Evolutionary conservation across 306 rosid species (phyloP), one percentile per base, ranked within the genome.

Genomic region (Cucurbita maxima): DNA sequence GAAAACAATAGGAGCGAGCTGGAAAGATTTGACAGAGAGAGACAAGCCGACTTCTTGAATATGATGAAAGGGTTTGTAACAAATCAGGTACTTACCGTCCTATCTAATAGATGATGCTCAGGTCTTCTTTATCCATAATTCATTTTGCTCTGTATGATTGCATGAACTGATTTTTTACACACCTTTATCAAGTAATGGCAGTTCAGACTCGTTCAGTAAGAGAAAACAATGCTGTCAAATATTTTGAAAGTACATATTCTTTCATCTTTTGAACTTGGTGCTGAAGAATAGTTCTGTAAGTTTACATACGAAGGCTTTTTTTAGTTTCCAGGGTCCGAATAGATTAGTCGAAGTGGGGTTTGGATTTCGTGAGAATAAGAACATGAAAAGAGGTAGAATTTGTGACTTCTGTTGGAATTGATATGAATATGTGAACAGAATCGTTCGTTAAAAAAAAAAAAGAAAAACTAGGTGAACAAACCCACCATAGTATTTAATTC

Each of bases 61-160:
- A 95, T 95, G 99, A 82, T 95, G 88, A 95, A 88, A 79, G 99
- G 99, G 25, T 95, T 89, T 69, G 96, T 91, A 51, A 89, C 84
- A 71, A 89, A 82, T 83, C 99, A 95, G 99, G 99, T 95, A 86
- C 47, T 10, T 16, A n/a, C 20, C 37, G 8, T 44, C 43, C 20
- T 25, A 12, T 72, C 76, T 54, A 40, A 8, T 54, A 57, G 58
- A 25, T 5, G 14, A 13, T 69, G 13, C 36, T 20, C 41, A 48
- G 14, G 36, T 7, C 34, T 43, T 66, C 3, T 30, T 30, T 43
- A 43, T 44, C n/a, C 18, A 43, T 19, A 66, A 18, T 66, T 64
- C 54, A 63, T 40, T 30, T 2, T 30, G 52, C 9, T 63, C 10
- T 41, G 30, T 41, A 63, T 41, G 45, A 63, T 38, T n/a, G 15